Conservation (phyloP, 352 stramenopile species). For the Nothophytophthora sp. region DNA sequence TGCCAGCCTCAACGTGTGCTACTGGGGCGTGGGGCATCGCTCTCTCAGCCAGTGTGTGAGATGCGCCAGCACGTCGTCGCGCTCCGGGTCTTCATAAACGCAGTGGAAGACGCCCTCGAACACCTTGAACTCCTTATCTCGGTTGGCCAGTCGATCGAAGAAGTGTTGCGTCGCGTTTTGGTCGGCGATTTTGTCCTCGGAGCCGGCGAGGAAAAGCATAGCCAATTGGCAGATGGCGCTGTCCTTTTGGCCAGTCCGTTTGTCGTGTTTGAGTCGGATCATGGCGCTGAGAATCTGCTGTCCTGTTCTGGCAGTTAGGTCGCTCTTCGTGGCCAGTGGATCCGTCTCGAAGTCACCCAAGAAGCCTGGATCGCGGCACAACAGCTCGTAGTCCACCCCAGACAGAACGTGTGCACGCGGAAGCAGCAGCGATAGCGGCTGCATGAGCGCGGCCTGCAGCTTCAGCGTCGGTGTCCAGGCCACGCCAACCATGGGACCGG, state of each 20-base stretch:
- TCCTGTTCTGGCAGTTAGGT: slow-evolving; percentile 37
- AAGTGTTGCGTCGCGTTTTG: slow-evolving; percentile 42
- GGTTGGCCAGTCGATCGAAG: slow-evolving; percentile 41
- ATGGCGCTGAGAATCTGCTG: slow-evolving; percentile 39
- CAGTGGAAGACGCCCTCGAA: slow-evolving; percentile 60
- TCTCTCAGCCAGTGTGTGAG: slow-evolving; percentile 39
- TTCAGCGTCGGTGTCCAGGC: slow-evolving; percentile 32
- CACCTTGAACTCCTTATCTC: slow-evolving; percentile 63
- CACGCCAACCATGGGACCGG: slow-evolving; percentile 32
- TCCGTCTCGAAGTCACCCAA: slow-evolving; percentile 34
- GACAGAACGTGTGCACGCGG: slow-evolving; percentile 35
- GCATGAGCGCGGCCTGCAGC: slow-evolving; percentile 24
- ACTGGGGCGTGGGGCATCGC: slow-evolving; percentile 18
- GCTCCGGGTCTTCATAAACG: slow-evolving; percentile 59
- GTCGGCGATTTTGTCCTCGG: slow-evolving; percentile 47
- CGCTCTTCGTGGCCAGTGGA: slow-evolving; percentile 33
- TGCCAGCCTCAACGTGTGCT: too few species aligned
- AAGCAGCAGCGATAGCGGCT: slow-evolving; percentile 24
- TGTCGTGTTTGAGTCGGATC: slow-evolving; percentile 32
- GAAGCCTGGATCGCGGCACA: slow-evolving; percentile 41
- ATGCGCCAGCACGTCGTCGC: slow-evolving; percentile 46
- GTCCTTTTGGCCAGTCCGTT: slow-evolving; percentile 11
- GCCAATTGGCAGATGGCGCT: slow-evolving; percentile 28
- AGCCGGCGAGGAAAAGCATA: slow-evolving; percentile 44
- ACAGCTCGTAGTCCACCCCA: slow-evolving; percentile 30